phyloP scores from a whole-genome alignment of 108 stramenopile genomes.

The Phaeodactylum tricornutum region DNA sequence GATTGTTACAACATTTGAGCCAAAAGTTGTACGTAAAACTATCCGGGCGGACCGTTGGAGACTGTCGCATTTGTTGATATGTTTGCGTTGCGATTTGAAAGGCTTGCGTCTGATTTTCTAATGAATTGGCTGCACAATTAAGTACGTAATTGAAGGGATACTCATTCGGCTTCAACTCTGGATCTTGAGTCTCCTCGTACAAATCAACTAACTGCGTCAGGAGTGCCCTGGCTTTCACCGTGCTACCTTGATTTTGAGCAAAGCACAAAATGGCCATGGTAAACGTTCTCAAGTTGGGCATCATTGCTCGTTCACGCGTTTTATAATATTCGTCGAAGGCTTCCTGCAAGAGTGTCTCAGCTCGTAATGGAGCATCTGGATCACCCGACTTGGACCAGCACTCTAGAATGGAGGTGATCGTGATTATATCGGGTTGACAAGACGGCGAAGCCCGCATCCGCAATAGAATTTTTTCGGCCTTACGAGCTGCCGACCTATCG shows the following conservation, averaged over 20 bases:
- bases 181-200: constrained; percentile 24
- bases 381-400: constrained; percentile 25
- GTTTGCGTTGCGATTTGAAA: constrained; percentile 33
- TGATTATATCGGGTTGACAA: constrained; percentile 30
- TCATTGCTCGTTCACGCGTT: constrained; percentile 15
- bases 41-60: constrained; percentile 26
- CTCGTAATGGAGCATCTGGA: constrained; percentile 14
- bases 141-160: constrained; percentile 38
- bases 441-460: constrained; percentile 15
- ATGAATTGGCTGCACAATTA: constrained; percentile 34
- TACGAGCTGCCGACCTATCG: constrained; percentile 5
- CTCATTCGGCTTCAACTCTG: constrained; percentile 19
- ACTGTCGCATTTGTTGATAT: constrained; percentile 28
- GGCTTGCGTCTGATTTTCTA: constrained; percentile 22
- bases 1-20: constrained; percentile 67
- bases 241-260: constrained; percentile 4
- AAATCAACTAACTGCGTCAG: constrained; percentile 21
- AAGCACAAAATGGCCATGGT: constrained; percentile 30
- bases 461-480: constrained; percentile 12
- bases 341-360: constrained; percentile 22
- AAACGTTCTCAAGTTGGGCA: constrained; percentile 33
- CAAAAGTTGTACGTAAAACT: constrained; percentile 74
- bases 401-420: constrained; percentile 33
- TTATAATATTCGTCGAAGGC: constrained; percentile 13
- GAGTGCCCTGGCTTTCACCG: constrained; percentile 16